A percentile compares a stretch with the other conserved stretches of the same genome.
These are phyloP conservation scores for Chalara sp. DNA, from an alignment of 2,329 filamentous ascomycete genomes.

Conservation along the genomic window DNA sequence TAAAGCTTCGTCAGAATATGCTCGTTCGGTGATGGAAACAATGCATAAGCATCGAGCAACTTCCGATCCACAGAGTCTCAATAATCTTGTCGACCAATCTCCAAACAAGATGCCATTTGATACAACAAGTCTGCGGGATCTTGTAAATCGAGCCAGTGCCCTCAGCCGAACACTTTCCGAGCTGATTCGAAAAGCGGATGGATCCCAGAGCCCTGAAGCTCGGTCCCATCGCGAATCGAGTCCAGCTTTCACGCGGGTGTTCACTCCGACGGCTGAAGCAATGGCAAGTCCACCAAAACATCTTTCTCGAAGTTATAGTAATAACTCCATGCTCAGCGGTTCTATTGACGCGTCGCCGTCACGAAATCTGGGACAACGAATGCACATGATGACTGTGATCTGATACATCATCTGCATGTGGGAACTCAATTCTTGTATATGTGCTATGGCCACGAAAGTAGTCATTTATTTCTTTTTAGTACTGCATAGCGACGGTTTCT, in stretches of 20 bases:
- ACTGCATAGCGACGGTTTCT: conserved; percentile 34
- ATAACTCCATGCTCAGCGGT: conserved; percentile 42
- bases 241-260: conserved; percentile 61
- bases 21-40: conserved; percentile 54
- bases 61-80: conserved; percentile 29
- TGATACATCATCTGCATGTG: conserved; percentile 11
- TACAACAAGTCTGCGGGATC: conserved; percentile 60
- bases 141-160: conserved; percentile 56
- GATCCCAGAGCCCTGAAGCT: conserved; percentile 48
- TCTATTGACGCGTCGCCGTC: conserved; percentile 48
- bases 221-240: conserved; percentile 47
- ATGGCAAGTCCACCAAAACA: conserved; percentile 47
- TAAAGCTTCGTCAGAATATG: conserved; percentile 41
- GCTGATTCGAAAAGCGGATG: conserved; percentile 50
- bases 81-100: conserved; percentile 21
- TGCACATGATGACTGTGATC: conserved; percentile 60
- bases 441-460: conserved; percentile 6
- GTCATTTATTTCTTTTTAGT: conserved; percentile 22
- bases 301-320: conserved; percentile 45
- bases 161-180: conserved; percentile 54
- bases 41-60: conserved; percentile 49
- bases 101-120: conserved; percentile 56
- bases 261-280: conserved; percentile 44
- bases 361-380: conserved; percentile 42
- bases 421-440: conserved; percentile 21